These are phyloP conservation scores for Vaccinium vitisidaea DNA, from an alignment of 148 eudicot species.

Conservation along the genomic window DNA sequence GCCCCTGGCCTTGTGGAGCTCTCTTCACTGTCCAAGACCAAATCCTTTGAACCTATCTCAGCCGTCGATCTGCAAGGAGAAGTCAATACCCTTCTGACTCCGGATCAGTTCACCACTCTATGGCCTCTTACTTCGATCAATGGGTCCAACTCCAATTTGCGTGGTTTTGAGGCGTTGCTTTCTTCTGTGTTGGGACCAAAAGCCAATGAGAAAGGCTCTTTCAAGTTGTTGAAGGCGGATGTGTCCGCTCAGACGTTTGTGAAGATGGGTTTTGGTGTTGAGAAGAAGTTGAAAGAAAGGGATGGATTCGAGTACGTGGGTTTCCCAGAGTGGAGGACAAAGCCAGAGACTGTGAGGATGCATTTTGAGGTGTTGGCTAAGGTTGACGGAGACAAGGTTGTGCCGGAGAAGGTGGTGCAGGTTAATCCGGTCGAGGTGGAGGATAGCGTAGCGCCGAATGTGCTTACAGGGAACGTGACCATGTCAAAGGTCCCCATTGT, in stretches of 20 bases:
- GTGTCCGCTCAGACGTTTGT: slow-evolving; percentile 79
- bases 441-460: slow-evolving; percentile 51
- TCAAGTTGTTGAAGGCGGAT: slow-evolving; percentile 82
- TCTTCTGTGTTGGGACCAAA: slow-evolving; percentile 70
- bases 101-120: slow-evolving; percentile 61
- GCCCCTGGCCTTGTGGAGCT: slow-evolving; percentile 94
- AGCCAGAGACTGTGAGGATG: slow-evolving; percentile 73
- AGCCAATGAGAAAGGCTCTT: slow-evolving; percentile 71
- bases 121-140: slow-evolving; percentile 83
- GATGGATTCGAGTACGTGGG: slow-evolving; percentile 37
- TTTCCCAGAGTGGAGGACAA: slow-evolving; percentile 85
- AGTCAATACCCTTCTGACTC: slow-evolving; percentile 65
- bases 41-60: slow-evolving; percentile 30
- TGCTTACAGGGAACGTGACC: slow-evolving; percentile 50
- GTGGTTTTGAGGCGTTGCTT: slow-evolving; percentile 70
- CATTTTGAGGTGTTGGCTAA: slow-evolving; percentile 91
- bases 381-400: slow-evolving; percentile 80
- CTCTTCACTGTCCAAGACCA: slow-evolving; percentile 51
- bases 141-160: slow-evolving; percentile 67
- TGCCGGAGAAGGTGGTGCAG: slow-evolving; percentile 81
- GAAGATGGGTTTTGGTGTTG: slow-evolving; percentile 77
- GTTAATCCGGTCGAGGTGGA: slow-evolving; percentile 59
- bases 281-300: slow-evolving; percentile 59
- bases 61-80: slow-evolving; percentile 66
- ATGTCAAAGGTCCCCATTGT: slow-evolving; percentile 61